Percentiles rank a stretch among this genome's conserved stretches.
Conservation (phyloP, 2,329 filamentous ascomycete genomes). For the Colletotrichum lini region DNA sequence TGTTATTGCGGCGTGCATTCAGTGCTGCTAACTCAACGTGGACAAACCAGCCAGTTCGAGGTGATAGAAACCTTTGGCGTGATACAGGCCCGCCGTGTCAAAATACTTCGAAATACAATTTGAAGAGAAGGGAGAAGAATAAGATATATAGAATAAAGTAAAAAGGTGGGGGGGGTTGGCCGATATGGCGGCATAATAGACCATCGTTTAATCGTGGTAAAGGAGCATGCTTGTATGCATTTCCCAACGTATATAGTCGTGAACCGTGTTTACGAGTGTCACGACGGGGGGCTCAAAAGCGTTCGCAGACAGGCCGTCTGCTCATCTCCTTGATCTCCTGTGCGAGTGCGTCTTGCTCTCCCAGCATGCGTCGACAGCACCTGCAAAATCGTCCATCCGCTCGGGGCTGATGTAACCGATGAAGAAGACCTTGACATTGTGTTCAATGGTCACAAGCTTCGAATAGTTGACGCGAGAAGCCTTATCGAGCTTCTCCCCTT, state of each 20-base stretch:
- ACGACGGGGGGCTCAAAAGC: constrained; percentile 20
- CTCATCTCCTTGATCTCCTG: constrained; percentile 19
- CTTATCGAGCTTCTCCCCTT: constrained; percentile 61
- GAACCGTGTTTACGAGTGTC: neutral
- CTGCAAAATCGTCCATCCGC: constrained; percentile 58
- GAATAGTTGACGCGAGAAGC: constrained; percentile 72
- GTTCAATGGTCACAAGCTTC: constrained; percentile 69
- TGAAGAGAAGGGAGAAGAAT: neutral
- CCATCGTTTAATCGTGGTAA: constrained; percentile 8
- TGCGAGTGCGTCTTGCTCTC: constrained; percentile 58
- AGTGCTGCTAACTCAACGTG: constrained; percentile 2
- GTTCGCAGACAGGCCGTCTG: constrained; percentile 4
- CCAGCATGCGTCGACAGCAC: constrained; percentile 67
- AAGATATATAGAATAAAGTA: neutral
- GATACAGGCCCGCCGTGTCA: neutral
- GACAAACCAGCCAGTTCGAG: neutral
- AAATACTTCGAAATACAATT: neutral
- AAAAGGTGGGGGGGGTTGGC: neutral
- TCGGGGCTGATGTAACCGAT: constrained; percentile 62
- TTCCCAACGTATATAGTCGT: constrained; percentile 19
- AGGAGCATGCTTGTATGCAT: neutral
- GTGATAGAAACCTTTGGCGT: neutral
- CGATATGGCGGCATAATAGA: constrained; percentile 11
- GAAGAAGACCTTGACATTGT: constrained; percentile 71
- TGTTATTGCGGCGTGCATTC: constrained; percentile 1